Conservation (phyloP, 2,329 filamentous ascomycete genomes). For the Raffaelea albimanens region DNA sequence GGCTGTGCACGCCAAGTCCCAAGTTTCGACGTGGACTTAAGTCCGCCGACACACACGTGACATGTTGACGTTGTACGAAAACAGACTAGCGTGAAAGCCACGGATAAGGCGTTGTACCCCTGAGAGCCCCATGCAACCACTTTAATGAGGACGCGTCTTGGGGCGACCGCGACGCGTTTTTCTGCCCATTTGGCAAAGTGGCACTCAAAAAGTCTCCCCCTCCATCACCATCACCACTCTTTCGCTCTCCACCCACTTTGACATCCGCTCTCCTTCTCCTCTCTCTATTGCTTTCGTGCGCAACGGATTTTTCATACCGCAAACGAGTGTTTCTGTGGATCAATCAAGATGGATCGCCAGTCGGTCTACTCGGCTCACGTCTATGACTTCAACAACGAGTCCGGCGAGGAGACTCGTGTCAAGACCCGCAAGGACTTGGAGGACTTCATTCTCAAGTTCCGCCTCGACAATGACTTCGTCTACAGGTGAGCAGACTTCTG, state of each 20-base stretch:
- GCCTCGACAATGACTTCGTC: slow-evolving; percentile 87
- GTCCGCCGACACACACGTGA: slow-evolving; percentile 1
- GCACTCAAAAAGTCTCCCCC: slow-evolving; percentile 1
- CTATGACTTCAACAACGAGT: slow-evolving; percentile 57
- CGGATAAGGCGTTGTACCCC: not conserved
- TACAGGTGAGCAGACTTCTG: slow-evolving; percentile 59
- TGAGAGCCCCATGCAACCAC: slow-evolving; percentile 11
- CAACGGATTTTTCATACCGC: not conserved
- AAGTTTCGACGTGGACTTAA: no score
- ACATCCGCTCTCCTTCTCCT: not conserved
- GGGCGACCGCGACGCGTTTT: slow-evolving; percentile 13
- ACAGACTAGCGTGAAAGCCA: not conserved
- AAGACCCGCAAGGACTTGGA: slow-evolving; percentile 73
- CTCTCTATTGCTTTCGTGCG: not conserved
- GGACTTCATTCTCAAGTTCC: slow-evolving; percentile 87
- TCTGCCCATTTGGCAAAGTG: not conserved
- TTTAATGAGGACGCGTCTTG: slow-evolving; percentile 14
- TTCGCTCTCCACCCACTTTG: slow-evolving; percentile 2
- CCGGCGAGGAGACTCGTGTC: slow-evolving; percentile 57
- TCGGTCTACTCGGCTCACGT: slow-evolving; percentile 80
- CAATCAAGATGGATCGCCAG: slow-evolving; percentile 66
- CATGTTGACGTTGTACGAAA: not conserved
- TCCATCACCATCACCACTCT: slow-evolving; percentile 2
- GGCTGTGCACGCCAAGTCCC: no score
- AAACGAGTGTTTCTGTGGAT: not conserved